Evolutionary conservation across 441 rosid genomes (phyloP).

Genomic region (Lepidium campestre): DNA sequence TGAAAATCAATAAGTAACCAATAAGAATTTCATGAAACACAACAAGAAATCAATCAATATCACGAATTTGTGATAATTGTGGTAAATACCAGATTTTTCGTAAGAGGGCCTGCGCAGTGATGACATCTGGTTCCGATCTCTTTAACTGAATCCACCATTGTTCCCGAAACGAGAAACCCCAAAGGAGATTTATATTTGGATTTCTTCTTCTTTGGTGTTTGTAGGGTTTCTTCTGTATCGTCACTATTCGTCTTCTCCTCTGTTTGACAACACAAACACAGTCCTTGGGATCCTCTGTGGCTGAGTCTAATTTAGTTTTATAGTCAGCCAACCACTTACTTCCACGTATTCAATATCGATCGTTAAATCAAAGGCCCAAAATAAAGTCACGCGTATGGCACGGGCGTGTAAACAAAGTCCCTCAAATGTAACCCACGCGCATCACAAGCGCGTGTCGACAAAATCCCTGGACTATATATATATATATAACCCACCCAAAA

Average conservation of each 20-base stretch:
- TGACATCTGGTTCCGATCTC: constrained; percentile 41
- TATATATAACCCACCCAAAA: too few relatives aligned
- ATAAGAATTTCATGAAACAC: background rate
- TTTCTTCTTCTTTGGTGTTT: background rate
- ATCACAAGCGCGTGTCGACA: too few relatives aligned
- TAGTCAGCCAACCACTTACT: background rate
- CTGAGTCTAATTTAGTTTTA: background rate
- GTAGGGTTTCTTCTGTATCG: background rate
- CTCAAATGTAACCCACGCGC: too few relatives aligned
- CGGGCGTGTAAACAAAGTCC: too few relatives aligned
- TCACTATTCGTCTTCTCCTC: background rate
- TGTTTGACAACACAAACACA: background rate
- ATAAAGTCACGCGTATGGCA: too few relatives aligned
- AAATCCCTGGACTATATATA: too few relatives aligned
- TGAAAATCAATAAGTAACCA: constrained; percentile 23
- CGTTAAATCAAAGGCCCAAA: too few relatives aligned
- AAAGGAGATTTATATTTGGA: background rate
- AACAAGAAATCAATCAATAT: background rate
- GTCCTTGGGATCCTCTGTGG: background rate
- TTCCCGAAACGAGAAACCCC: background rate
- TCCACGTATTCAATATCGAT: background rate
- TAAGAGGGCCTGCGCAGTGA: constrained; percentile 95
- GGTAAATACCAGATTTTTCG: constrained; percentile 53
- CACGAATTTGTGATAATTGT: background rate
- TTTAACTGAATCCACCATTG: constrained; percentile 41